Percentiles rank a stretch among this genome's conserved stretches.
phyloP scores from a whole-genome alignment of 129 eudicot species.

The Solidago caesia region DNA sequence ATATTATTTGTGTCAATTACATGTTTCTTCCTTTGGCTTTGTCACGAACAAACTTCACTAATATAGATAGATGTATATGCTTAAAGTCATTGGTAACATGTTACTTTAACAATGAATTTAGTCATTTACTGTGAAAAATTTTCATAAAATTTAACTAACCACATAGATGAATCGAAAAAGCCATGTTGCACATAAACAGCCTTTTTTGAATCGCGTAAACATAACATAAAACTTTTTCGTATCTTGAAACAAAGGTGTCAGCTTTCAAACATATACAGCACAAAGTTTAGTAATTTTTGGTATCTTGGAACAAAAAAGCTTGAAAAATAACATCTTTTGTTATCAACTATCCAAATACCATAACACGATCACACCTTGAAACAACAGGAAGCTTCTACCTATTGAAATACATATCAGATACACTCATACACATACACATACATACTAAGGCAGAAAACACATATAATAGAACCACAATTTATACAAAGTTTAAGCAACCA shows the following conservation, averaged over 20 bases:
- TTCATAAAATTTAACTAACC: no score
- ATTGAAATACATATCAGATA: background rate
- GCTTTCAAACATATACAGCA: background rate
- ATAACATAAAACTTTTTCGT: background rate
- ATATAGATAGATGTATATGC: no score
- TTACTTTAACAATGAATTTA: no score
- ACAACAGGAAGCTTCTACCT: background rate
- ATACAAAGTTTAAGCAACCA: background rate
- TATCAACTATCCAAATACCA: background rate
- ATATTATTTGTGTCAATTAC: no score
- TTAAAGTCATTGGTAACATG: no score
- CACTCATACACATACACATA: background rate
- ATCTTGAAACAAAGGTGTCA: constrained; percentile 6
- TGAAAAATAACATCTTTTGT: background rate
- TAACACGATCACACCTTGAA: background rate
- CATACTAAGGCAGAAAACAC: background rate
- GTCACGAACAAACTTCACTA: no score
- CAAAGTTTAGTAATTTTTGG: background rate
- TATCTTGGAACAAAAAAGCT: background rate
- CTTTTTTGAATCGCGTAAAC: constrained; percentile 59
- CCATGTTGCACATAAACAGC: constrained; percentile 96
- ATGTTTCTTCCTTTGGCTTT: no score
- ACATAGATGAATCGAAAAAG: constrained; percentile 83
- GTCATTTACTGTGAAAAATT: no score
- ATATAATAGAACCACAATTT: background rate